phyloP scores from a whole-genome alignment of 2,329 filamentous ascomycete genomes.

The Aspergillus brunneoviolaceus region DNA sequence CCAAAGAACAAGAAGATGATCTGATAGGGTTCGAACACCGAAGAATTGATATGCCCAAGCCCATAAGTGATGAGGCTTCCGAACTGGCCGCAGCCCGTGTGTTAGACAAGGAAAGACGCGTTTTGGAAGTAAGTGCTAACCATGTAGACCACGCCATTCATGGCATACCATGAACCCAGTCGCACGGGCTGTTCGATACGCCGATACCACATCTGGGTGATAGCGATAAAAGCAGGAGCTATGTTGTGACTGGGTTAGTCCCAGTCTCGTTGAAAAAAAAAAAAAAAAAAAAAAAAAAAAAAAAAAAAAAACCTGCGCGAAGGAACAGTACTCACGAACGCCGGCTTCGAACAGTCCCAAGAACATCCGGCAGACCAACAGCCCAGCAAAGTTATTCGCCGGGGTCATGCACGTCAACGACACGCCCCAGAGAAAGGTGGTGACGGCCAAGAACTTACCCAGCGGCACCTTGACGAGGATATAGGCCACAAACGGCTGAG shows the following conservation, averaged over 20 bases:
- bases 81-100: conserved; percentile 23
- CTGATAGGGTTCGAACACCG: conserved; percentile 52
- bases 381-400: conserved; percentile 49
- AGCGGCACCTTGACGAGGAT: conserved; percentile 61
- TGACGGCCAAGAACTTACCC: conserved; percentile 58
- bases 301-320: too few species aligned
- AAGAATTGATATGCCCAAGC: conserved; percentile 49
- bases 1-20: conserved; percentile 42
- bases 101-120: not conserved
- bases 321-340: conserved; percentile 27
- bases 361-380: conserved; percentile 56
- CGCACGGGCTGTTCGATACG: conserved; percentile 53
- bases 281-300: accelerated
- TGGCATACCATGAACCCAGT: conserved; percentile 54
- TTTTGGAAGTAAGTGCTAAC: conserved; percentile 26
- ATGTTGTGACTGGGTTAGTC: not conserved
- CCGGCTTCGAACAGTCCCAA: conserved; percentile 58
- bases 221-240: conserved; percentile 53
- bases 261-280: not conserved
- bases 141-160: conserved; percentile 57
- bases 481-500: conserved; percentile 53
- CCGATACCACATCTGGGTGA: conserved; percentile 58
- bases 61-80: conserved; percentile 58
- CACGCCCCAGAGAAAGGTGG: conserved; percentile 54
- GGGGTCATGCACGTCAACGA: conserved; percentile 55